Evolutionary conservation across 208 protist species (phyloP).

Genomic region (Trypanosoma lewisi): DNA sequence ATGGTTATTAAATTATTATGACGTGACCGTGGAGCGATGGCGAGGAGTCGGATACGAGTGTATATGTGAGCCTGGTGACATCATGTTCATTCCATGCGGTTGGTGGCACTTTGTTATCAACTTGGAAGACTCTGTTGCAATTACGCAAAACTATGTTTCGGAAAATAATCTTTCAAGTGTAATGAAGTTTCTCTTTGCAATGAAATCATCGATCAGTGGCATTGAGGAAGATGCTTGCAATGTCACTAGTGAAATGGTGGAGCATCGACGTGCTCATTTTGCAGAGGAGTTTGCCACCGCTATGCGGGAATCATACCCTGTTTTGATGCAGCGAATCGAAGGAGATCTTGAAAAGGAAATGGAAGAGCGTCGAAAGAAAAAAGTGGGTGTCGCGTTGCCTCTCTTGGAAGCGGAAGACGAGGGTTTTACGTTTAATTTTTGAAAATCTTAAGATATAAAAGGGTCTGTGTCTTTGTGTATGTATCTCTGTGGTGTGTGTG

Average conservation of each 20-base stretch:
- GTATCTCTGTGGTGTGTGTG: background rate
- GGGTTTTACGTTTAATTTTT: constrained; percentile 81
- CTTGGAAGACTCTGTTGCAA: constrained; percentile 79
- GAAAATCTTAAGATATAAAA: background rate
- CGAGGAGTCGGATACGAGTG: constrained; percentile 71
- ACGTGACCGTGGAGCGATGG: constrained; percentile 65
- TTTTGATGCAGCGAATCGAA: constrained; percentile 58
- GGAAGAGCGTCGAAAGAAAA: constrained; percentile 42
- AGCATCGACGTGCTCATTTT: constrained; percentile 49
- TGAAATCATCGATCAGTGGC: constrained; percentile 83
- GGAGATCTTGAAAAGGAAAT: constrained; percentile 45
- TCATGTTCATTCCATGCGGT: constrained; percentile 87
- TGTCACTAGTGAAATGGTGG: constrained; percentile 39
- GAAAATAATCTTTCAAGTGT: constrained; percentile 68
- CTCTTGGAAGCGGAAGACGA: constrained; percentile 54
- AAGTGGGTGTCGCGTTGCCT: constrained; percentile 31
- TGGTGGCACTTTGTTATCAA: constrained; percentile 93
- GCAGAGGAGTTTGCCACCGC: constrained; percentile 57
- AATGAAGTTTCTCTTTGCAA: constrained; percentile 78
- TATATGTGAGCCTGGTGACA: constrained; percentile 84
- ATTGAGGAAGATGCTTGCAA: constrained; percentile 83
- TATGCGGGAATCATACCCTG: constrained; percentile 56
- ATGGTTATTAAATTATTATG: constrained; percentile 88
- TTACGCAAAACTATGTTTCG: constrained; percentile 92
- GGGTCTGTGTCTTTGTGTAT: background rate